phyloP scores from a whole-genome alignment of 371 early-diverging fungal species.

The Zychaea mexicana region DNA sequence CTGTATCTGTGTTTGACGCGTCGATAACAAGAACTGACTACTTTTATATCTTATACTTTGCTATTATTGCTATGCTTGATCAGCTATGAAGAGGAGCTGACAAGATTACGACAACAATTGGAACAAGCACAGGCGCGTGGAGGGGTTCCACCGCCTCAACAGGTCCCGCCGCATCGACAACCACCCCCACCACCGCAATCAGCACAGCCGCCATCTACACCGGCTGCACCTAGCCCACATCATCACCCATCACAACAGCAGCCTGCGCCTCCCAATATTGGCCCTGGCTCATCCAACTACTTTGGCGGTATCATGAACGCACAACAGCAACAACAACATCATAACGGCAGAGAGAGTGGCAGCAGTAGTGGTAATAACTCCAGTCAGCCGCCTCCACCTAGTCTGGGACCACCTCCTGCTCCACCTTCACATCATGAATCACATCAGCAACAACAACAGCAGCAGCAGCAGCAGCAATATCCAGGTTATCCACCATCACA shows the following conservation, averaged over 20 bases:
- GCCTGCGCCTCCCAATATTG: constrained; percentile 29
- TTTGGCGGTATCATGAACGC: constrained; percentile 31
- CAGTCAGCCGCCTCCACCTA: background rate
- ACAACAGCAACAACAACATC: constrained; percentile 8
- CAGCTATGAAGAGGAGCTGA: constrained; percentile 40
- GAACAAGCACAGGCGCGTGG: constrained; percentile 24
- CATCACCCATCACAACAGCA: constrained; percentile 12
- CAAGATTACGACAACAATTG: constrained; percentile 31
- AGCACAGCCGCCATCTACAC: constrained; percentile 8
- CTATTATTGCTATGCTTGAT: background rate
- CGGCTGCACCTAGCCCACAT: constrained; percentile 4
- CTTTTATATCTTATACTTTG: background rate
- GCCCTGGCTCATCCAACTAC: constrained; percentile 24
- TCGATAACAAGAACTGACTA: background rate
- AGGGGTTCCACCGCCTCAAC: background rate
- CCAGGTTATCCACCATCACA: constrained; percentile 13
- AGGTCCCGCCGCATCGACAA: background rate
- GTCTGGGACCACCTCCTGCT: constrained; percentile 5
- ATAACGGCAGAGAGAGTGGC: background rate
- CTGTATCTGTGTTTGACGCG: background rate
- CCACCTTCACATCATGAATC: constrained; percentile 4
- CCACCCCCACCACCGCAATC: constrained; percentile 3
- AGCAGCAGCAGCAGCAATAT: constrained; percentile 6
- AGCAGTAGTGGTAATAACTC: constrained; percentile 6
- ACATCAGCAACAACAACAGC: constrained; percentile 1